These are phyloP conservation scores for Leucocoprinus leucothites DNA, from an alignment of 768 basidiomycete species.

Conservation along the genomic window DNA sequence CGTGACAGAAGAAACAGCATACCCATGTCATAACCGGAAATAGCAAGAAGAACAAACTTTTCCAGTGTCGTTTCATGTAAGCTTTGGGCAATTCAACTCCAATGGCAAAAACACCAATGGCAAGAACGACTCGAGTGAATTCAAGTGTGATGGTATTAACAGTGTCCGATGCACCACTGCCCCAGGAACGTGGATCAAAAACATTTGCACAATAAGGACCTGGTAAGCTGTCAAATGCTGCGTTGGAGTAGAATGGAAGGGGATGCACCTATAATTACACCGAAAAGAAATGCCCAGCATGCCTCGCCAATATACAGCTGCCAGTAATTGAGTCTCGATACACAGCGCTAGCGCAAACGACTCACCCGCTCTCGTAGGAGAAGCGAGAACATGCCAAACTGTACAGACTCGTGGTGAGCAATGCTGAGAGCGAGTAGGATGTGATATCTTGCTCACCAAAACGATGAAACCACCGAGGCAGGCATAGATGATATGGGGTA, in stretches of 20 bases:
- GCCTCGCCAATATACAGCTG: slow-evolving; percentile 95
- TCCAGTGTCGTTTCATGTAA: slow-evolving; percentile 94
- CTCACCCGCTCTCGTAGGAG: slow-evolving; percentile 82
- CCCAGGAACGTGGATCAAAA: slow-evolving; percentile 83
- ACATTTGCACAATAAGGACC: slow-evolving; percentile 82
- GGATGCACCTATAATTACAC: slow-evolving; percentile 77
- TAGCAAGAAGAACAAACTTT: slow-evolving; percentile 80
- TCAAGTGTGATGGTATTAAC: slow-evolving; percentile 86
- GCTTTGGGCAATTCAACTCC: slow-evolving; percentile 97
- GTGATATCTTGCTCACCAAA: slow-evolving; percentile 43
- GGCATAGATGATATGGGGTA: slow-evolving; percentile 75
- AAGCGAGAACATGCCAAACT: slow-evolving; percentile 96
- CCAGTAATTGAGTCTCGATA: slow-evolving; percentile 6
- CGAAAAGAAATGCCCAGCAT: slow-evolving; percentile 91
- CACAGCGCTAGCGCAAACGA: slow-evolving; percentile 2
- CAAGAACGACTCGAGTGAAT: slow-evolving; percentile 87
- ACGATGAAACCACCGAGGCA: slow-evolving; percentile 82
- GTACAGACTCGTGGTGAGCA: slow-evolving; percentile 1
- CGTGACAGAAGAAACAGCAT: slow-evolving; percentile 9
- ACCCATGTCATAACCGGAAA: slow-evolving; percentile 85
- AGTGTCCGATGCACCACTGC: slow-evolving; percentile 37
- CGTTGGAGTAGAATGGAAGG: background rate
- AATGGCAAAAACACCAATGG: slow-evolving; percentile 96
- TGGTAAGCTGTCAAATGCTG: slow-evolving; percentile 21
- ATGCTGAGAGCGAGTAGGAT: background rate